These are phyloP conservation scores for Postia placenta DNA, from an alignment of 768 basidiomycete genomes.

Conservation along the genomic window DNA sequence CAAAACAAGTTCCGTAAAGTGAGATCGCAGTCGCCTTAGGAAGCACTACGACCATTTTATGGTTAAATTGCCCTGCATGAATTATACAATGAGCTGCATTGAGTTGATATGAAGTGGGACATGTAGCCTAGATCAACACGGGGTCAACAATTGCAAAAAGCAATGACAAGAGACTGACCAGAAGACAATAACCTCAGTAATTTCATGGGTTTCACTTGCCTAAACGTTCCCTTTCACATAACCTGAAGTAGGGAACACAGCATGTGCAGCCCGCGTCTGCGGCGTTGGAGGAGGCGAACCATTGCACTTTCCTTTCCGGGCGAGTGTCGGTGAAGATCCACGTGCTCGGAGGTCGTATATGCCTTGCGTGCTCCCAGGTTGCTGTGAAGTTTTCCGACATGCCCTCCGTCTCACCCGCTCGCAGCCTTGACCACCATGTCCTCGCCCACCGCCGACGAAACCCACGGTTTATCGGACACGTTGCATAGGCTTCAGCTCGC, in stretches of 20 bases:
- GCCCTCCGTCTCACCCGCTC: neutral
- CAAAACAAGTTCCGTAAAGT: too few species aligned
- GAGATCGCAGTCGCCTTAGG: neutral
- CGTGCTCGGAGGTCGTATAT: slow-evolving; percentile 1
- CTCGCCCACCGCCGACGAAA: slow-evolving; percentile 19
- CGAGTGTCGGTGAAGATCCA: neutral
- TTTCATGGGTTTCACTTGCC: neutral
- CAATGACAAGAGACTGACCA: slow-evolving; percentile 5
- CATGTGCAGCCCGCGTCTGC: too few species aligned
- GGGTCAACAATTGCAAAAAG: slow-evolving; percentile 11
- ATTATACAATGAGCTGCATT: too few species aligned
- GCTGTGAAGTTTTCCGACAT: slow-evolving; percentile 4
- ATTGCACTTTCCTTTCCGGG: slow-evolving; percentile 5
- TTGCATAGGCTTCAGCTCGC: slow-evolving; percentile 40
- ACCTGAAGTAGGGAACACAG: slow-evolving; percentile 10
- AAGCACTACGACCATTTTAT: slow-evolving; percentile 9
- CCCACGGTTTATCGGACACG: slow-evolving; percentile 37
- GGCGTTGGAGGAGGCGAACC: neutral
- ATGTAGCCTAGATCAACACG: slow-evolving; percentile 11
- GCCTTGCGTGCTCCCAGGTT: neutral
- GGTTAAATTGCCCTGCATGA: too few species aligned
- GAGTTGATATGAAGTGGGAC: slow-evolving; percentile 7
- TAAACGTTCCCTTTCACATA: slow-evolving; percentile 6
- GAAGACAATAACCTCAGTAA: neutral
- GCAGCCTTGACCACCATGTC: slow-evolving; percentile 21